Percentiles rank a stretch among this genome's conserved stretches.
phyloP scores from a whole-genome alignment of 257 asterid genomes.

The Cynanchum wilfordii region DNA sequence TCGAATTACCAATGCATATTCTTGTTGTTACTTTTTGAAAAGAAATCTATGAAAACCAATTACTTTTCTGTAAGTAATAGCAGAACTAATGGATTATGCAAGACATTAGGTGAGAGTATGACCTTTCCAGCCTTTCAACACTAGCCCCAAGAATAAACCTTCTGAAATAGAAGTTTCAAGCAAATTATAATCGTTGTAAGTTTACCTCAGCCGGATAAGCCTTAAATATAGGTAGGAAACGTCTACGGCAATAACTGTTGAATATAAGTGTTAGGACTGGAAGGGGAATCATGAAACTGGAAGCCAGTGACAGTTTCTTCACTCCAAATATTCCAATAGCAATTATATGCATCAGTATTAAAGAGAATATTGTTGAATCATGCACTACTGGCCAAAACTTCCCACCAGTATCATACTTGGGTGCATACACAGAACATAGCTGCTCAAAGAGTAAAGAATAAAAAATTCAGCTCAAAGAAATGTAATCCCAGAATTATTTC shows the following conservation, averaged over 20 bases:
- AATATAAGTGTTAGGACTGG: constrained; percentile 87
- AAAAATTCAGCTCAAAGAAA: neutral
- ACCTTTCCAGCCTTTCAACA: neutral
- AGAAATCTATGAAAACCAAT: neutral
- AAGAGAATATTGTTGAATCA: constrained; percentile 71
- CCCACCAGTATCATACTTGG: constrained; percentile 85
- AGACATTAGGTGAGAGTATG: neutral
- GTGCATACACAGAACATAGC: constrained; percentile 69
- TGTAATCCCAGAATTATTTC: neutral
- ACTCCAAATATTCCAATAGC: constrained; percentile 92
- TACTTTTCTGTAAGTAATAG: neutral
- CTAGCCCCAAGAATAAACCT: neutral
- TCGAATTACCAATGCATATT: neutral
- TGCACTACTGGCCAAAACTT: constrained; percentile 95
- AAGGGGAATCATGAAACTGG: constrained; percentile 77
- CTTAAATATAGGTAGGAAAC: constrained; percentile 80
- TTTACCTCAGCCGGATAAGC: constrained; percentile 83
- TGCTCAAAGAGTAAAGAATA: constrained; percentile 27
- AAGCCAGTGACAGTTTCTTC: constrained; percentile 78
- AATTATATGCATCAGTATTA: constrained; percentile 81
- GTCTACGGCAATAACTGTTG: constrained; percentile 73
- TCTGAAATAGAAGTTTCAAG: neutral
- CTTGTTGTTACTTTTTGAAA: neutral
- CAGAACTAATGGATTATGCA: neutral
- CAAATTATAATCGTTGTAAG: constrained; percentile 2